Conservation (phyloP, 208 protist genomes). For the Acanthamoeba rhysodes region DNA sequence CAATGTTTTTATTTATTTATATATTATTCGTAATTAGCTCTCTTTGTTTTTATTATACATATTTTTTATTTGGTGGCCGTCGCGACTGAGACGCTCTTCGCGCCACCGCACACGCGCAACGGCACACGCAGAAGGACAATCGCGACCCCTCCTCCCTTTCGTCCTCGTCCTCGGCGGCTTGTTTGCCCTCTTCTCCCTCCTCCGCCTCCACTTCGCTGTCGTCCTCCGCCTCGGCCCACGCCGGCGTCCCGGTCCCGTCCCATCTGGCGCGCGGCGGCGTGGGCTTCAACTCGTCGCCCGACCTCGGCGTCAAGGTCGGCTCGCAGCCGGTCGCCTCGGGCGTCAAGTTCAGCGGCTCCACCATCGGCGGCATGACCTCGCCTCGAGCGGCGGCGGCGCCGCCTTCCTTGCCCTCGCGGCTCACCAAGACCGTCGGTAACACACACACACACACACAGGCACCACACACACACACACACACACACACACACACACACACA, state of each 20-base stretch:
- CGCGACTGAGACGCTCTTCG: no score
- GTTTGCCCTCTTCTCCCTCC: no score
- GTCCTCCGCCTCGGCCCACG: neutral
- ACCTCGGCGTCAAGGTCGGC: neutral
- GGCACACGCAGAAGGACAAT: neutral
- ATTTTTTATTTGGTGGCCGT: no score
- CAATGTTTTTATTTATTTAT: no score
- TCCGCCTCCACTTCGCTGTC: neutral
- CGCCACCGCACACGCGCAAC: neutral
- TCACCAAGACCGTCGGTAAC: neutral
- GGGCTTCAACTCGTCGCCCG: slow-evolving; percentile 16
- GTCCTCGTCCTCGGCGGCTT: neutral
- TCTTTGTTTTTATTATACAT: no score
- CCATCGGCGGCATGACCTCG: neutral
- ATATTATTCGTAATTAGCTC: no score
- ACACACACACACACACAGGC: neutral
- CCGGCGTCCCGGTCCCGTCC: neutral
- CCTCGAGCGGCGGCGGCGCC: no score
- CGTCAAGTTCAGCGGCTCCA: slow-evolving; percentile 21
- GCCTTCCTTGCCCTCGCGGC: neutral
- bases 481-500: no score
- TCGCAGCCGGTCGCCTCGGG: neutral
- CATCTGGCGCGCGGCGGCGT: slow-evolving; percentile 5
- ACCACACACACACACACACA: no score
- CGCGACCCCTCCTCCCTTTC: neutral